Evolutionary conservation across 257 asterid species (phyloP).

Genomic region (Capsicum rhomboideum): DNA sequence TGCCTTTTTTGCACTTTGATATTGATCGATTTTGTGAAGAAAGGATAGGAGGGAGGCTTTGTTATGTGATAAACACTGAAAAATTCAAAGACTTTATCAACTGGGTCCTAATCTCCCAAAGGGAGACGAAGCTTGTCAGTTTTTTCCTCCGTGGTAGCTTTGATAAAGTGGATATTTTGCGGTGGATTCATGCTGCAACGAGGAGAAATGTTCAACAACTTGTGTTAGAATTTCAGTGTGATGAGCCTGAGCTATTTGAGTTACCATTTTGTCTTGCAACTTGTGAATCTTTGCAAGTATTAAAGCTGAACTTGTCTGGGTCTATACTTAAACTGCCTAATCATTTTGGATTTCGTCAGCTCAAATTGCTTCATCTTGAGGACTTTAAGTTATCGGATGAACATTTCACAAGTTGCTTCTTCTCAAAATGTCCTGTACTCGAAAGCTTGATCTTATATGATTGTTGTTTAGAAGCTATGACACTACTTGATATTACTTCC

Average conservation of each 20-base stretch:
- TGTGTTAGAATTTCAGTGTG: too few species aligned
- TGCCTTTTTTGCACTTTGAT: neutral
- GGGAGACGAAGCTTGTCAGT: too few species aligned
- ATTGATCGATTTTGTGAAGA: too few species aligned
- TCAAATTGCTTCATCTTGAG: neutral
- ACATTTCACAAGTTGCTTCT: neutral
- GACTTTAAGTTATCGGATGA: neutral
- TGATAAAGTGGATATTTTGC: neutral
- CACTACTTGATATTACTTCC: neutral
- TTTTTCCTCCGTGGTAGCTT: neutral
- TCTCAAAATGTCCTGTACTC: neutral
- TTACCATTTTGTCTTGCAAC: too few species aligned
- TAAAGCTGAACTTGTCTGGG: neutral
- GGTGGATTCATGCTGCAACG: neutral
- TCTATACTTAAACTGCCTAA: neutral
- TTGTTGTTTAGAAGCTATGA: neutral
- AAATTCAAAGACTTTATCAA: too few species aligned
- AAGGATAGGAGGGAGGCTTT: too few species aligned
- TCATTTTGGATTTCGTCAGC: neutral
- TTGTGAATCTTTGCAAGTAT: neutral
- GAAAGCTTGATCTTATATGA: neutral
- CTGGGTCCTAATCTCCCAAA: too few species aligned
- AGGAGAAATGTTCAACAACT: too few species aligned
- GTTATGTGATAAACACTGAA: too few species aligned
- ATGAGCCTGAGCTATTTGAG: too few species aligned